Evolutionary conservation across 805 yeast species (phyloP).

Genomic region (Lachancea fermentati): DNA sequence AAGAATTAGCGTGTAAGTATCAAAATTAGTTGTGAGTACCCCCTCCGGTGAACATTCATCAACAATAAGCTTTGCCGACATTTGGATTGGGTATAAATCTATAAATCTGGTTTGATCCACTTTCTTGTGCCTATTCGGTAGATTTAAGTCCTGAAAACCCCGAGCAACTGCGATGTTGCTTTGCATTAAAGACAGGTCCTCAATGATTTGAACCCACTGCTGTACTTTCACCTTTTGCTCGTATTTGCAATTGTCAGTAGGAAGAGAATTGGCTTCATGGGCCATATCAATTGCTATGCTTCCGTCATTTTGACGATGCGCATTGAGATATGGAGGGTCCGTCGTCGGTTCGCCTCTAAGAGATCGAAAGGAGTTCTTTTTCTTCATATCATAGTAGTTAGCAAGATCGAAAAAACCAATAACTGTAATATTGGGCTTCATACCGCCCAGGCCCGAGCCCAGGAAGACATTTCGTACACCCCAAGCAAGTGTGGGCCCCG

Average conservation of each 20-base stretch:
- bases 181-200: slow-evolving; percentile 81
- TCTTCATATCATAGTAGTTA: slow-evolving; percentile 18
- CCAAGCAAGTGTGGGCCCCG: slow-evolving; percentile 87
- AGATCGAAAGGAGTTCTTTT: background rate
- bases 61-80: slow-evolving; percentile 67
- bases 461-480: slow-evolving; percentile 88
- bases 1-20: slow-evolving; percentile 87
- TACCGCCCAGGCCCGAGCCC: slow-evolving; percentile 97
- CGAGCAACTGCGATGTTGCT: slow-evolving; percentile 92
- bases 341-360: background rate
- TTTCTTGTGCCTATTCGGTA: slow-evolving; percentile 46
- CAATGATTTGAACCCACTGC: slow-evolving; percentile 90
- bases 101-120: slow-evolving; percentile 47
- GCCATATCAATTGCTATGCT: slow-evolving; percentile 9
- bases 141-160: slow-evolving; percentile 61
- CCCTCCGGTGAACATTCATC: slow-evolving; percentile 43
- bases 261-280: slow-evolving; percentile 35
- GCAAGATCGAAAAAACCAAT: slow-evolving; percentile 77
- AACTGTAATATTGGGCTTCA: slow-evolving; percentile 94
- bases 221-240: slow-evolving; percentile 64
- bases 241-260: slow-evolving; percentile 73
- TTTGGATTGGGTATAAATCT: slow-evolving; percentile 94
- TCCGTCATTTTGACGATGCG: slow-evolving; percentile 3
- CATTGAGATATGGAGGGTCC: slow-evolving; percentile 1
- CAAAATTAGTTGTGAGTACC: slow-evolving; percentile 82